Evolutionary conservation across 768 basidiomycete species (phyloP).

Genomic region (Russula ochroleuca): DNA sequence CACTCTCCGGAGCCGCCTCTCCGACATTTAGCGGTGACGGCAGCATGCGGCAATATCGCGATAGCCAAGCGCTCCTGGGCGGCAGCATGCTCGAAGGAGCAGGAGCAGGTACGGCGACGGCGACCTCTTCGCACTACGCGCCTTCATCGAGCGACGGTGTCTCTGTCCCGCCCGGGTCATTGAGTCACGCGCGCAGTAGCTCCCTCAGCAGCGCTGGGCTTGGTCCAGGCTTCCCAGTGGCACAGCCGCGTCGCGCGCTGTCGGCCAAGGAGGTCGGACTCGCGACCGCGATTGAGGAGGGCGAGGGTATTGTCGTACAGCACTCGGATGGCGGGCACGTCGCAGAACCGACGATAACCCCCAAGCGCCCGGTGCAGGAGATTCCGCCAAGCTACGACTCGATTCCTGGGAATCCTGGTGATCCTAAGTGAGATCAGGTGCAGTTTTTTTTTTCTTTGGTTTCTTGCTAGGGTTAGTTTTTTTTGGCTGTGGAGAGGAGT

Average conservation of each 20-base stretch:
- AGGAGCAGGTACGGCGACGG: slow-evolving; percentile 5
- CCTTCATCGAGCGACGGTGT: slow-evolving; percentile 8
- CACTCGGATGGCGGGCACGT: slow-evolving; percentile 33
- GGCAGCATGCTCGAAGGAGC: slow-evolving; percentile 19
- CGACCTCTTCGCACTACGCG: slow-evolving; percentile 28
- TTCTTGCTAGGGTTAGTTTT: not conserved
- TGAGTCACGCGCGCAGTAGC: not conserved
- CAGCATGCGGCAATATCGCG: slow-evolving; percentile 33
- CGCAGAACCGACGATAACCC: not conserved
- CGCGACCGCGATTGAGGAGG: slow-evolving; percentile 27
- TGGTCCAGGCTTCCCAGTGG: not conserved
- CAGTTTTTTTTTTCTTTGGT: not conserved
- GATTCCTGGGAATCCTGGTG: not conserved
- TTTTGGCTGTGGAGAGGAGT: not conserved
- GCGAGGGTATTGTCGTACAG: slow-evolving; percentile 29
- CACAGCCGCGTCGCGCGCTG: slow-evolving; percentile 22
- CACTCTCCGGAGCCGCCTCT: slow-evolving; percentile 22
- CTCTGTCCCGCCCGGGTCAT: not conserved
- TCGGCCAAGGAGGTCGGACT: slow-evolving; percentile 33
- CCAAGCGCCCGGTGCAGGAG: slow-evolving; percentile 27
- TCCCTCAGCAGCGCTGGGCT: not conserved
- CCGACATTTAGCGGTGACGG: slow-evolving; percentile 4
- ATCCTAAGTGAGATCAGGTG: not conserved
- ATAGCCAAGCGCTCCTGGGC: slow-evolving; percentile 29
- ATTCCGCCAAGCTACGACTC: slow-evolving; percentile 22